Base-by-base conservation (phyloP, 1,284 basidiomycete species). In the Wolfiporia cocos region DNA sequence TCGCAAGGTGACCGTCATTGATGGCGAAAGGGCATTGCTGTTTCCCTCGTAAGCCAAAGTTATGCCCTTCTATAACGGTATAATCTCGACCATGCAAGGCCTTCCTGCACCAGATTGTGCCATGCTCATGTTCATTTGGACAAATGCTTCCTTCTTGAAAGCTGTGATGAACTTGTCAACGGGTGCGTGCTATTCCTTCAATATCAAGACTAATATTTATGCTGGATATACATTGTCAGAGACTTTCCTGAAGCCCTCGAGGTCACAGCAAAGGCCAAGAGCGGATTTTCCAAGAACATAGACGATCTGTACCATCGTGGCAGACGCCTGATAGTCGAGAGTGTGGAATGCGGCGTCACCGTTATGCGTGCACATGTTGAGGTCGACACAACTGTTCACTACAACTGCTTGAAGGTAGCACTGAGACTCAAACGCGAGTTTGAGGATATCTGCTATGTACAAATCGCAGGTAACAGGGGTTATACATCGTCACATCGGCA, bases 101-200 rank as follows among this genome's bases (percentile, higher is more conserved):
- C n/a, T n/a, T n/a, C n/a, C n/a, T n/a, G n/a, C n/a, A n/a, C 23
- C 51, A 81, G 77, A 37, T 57, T 81, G 36, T 79, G 76, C 52
- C 79, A 81, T 59, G 68, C 77, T 18, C 77, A 81, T 51, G 73
- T 83, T 49, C 78, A 81, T 57, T 67, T 81, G 14, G 80, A 83
- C 64, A 81, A 82, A 58, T 81, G 76, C 57, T 81, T 78, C 56
- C 71, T 83, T 39, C 63, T 82, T 41, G 71, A 72, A 44, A 63
- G 68, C 54, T 77, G 73, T 48, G 67, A 66, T 37, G 63, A 69
- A 20, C 67, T 81, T 26, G 51, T 66, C 12, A 70, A 66, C 34
- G 76, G 77, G 77, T 78, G 66, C 49, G 22, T 32, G n/a, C 21
- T 28, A 12, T 39, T 36, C 19, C 19, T 29, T 26, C 21, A 14